These are phyloP conservation scores for Petasospora fabianii DNA, from an alignment of 1,139 yeast species.

Conservation along the genomic window DNA sequence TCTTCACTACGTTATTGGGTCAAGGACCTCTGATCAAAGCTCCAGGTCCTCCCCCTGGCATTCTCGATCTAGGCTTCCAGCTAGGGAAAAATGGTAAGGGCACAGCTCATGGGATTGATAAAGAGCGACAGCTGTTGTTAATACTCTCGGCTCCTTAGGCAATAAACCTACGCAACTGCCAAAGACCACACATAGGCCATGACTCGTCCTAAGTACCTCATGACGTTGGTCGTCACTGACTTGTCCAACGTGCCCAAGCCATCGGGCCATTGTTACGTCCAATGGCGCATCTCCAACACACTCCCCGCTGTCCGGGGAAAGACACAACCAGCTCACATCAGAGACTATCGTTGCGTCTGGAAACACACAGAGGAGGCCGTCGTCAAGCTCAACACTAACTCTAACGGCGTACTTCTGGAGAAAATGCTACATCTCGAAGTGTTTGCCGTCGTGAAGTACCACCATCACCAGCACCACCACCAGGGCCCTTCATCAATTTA, in stretches of 20 bases:
- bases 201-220: slow-evolving; percentile 47
- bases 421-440: slow-evolving; percentile 37
- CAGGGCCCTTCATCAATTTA: neutral
- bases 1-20: too few relatives aligned
- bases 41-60: too few relatives aligned
- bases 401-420: slow-evolving; percentile 30
- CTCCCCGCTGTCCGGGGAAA: slow-evolving; percentile 41
- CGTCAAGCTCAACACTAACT: slow-evolving; percentile 40
- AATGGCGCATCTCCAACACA: slow-evolving; percentile 50
- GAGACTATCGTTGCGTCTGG: slow-evolving; percentile 50
- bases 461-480: slow-evolving; percentile 8
- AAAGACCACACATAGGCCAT: neutral
- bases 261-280: slow-evolving; percentile 63
- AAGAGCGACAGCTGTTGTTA: too few relatives aligned
- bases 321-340: slow-evolving; percentile 41
- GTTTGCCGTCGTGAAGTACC: slow-evolving; percentile 16
- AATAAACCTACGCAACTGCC: neutral
- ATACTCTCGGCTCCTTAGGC: too few relatives aligned
- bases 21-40: too few relatives aligned
- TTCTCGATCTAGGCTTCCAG: too few relatives aligned
- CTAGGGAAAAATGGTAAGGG: too few relatives aligned
- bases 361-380: slow-evolving; percentile 35
- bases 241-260: slow-evolving; percentile 80
- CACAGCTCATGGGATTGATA: too few relatives aligned
- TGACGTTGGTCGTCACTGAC: slow-evolving; percentile 60